These are phyloP conservation scores for Anthostomella pinea DNA, from an alignment of 2,329 filamentous ascomycete genomes.

Conservation along the genomic window DNA sequence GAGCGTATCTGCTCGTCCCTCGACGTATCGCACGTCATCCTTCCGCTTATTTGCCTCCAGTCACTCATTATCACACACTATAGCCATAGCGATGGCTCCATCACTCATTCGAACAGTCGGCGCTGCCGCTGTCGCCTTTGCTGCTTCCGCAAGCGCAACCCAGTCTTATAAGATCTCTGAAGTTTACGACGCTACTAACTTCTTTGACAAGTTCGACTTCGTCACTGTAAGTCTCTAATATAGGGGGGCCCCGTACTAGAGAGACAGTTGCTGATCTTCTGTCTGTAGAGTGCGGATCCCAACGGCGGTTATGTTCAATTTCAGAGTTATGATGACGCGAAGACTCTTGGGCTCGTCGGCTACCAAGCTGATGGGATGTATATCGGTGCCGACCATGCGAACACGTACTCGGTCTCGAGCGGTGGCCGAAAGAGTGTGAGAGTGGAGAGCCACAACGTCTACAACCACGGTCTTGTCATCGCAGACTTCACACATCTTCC, in stretches of 20 bases:
- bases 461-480: slow-evolving; percentile 66
- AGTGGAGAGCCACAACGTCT: slow-evolving; percentile 59
- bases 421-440: slow-evolving; percentile 57
- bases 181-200: slow-evolving; percentile 42
- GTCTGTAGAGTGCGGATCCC: slow-evolving; percentile 45
- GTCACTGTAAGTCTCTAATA: slow-evolving; percentile 29
- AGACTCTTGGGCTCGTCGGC: slow-evolving; percentile 33
- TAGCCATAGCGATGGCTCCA: slow-evolving; percentile 37
- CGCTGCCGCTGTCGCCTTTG: slow-evolving; percentile 37
- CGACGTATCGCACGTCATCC: slow-evolving; percentile 46
- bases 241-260: neutral
- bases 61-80: slow-evolving; percentile 28
- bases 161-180: slow-evolving; percentile 39
- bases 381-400: slow-evolving; percentile 38
- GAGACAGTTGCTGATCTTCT: slow-evolving; percentile 1
- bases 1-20: slow-evolving; percentile 36
- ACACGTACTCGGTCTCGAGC: slow-evolving; percentile 21
- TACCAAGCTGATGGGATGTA: slow-evolving; percentile 34
- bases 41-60: slow-evolving; percentile 32
- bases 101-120: slow-evolving; percentile 38
- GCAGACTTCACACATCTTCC: slow-evolving; percentile 70
- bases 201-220: slow-evolving; percentile 48
- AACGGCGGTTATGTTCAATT: slow-evolving; percentile 65
- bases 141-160: slow-evolving; percentile 31
- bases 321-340: slow-evolving; percentile 34